Evolutionary conservation across 768 basidiomycete genomes (phyloP).

Genomic region (Russula foetens): DNA sequence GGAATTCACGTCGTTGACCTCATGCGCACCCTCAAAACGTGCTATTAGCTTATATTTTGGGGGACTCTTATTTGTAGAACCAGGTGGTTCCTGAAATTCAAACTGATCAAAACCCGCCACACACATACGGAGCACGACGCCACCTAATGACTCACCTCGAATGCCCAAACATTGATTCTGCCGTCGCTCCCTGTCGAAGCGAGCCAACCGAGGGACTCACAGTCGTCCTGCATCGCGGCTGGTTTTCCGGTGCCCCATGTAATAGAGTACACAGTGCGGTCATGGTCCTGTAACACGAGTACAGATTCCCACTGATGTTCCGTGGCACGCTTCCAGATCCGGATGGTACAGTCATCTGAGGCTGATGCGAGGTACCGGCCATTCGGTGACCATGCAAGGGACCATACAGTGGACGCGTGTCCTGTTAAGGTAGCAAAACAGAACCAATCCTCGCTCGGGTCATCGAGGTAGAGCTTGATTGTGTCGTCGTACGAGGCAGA

Average conservation of each 20-base stretch:
- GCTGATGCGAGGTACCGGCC: slow-evolving; percentile 79
- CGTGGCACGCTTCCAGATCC: slow-evolving; percentile 76
- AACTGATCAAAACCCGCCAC: neutral
- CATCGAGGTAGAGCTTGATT: slow-evolving; percentile 88
- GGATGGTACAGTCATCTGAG: slow-evolving; percentile 77
- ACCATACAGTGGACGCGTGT: slow-evolving; percentile 89
- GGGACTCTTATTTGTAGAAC: slow-evolving; percentile 5
- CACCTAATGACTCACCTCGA: slow-evolving; percentile 40
- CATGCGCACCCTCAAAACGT: slow-evolving; percentile 59
- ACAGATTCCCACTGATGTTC: slow-evolving; percentile 64
- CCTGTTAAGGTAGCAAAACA: slow-evolving; percentile 75
- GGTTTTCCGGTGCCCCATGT: slow-evolving; percentile 49
- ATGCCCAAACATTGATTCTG: slow-evolving; percentile 69
- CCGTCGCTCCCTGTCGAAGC: slow-evolving; percentile 87
- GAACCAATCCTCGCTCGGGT: slow-evolving; percentile 92
- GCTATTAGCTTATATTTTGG: slow-evolving; percentile 41
- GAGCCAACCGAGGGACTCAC: slow-evolving; percentile 60
- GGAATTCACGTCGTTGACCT: slow-evolving; percentile 76
- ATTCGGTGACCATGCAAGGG: slow-evolving; percentile 67
- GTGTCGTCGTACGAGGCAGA: slow-evolving; percentile 97
- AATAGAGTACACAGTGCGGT: slow-evolving; percentile 72
- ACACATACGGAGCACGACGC: no score
- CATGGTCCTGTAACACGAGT: slow-evolving; percentile 53
- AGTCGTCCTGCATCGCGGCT: slow-evolving; percentile 24
- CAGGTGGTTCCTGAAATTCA: neutral